Evolutionary conservation across 805 yeast genomes (phyloP).

Genomic region (Isabelozyma heimii): DNA sequence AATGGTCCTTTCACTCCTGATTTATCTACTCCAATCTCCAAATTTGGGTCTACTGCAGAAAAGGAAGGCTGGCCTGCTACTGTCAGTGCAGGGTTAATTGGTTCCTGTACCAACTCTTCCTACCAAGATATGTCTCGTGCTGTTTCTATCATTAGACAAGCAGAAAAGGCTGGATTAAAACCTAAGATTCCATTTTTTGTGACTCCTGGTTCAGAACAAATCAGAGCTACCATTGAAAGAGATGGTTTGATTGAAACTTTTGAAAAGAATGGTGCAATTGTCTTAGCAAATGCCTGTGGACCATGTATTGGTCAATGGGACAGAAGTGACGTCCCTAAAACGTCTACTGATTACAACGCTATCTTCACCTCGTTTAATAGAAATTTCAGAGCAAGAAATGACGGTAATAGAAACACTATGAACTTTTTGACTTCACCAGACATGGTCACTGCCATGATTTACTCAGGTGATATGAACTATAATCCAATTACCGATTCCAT

Average conservation of each 20-base stretch:
- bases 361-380: constrained; percentile 97
- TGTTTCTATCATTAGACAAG: constrained; percentile 85
- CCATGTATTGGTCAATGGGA: constrained; percentile 99
- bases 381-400: constrained; percentile 96
- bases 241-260: constrained; percentile 86
- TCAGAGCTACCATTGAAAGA: constrained; percentile 93
- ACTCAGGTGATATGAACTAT: constrained; percentile 88
- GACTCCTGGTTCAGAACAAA: constrained; percentile 98
- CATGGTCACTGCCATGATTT: constrained; percentile 94
- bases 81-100: constrained; percentile 91
- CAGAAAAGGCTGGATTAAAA: constrained; percentile 79
- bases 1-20: constrained; percentile 99
- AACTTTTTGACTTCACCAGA: constrained; percentile 99
- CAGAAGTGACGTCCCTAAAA: constrained; percentile 71
- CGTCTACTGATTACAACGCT: constrained; percentile 70
- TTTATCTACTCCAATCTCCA: constrained; percentile 87
- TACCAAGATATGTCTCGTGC: constrained; percentile 98
- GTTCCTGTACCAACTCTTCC: constrained; percentile 97
- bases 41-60: constrained; percentile 69
- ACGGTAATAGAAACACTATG: constrained; percentile 96
- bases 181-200: constrained; percentile 91
- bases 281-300: constrained; percentile 97
- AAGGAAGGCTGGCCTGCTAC: constrained; percentile 81
- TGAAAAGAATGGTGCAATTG: constrained; percentile 84
- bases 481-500: constrained; percentile 90